These are phyloP conservation scores for Paramyrothecium roridum DNA, from an alignment of 2,329 filamentous ascomycete species.

Conservation along the genomic window DNA sequence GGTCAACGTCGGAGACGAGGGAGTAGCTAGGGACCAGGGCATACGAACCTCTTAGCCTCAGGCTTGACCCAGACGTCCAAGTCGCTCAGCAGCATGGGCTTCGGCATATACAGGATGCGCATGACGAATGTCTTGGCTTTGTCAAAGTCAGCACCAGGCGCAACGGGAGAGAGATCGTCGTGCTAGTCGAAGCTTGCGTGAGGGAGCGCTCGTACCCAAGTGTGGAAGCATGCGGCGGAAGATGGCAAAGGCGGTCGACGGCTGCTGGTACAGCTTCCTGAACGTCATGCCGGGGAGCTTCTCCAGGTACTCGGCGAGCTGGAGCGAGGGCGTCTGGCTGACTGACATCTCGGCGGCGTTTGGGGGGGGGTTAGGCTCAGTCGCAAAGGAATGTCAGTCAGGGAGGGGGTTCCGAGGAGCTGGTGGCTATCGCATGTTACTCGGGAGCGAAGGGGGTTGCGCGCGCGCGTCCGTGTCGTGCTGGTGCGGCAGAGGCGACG, in stretches of 20 bases:
- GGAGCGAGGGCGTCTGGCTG: slow-evolving; percentile 46
- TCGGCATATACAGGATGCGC: slow-evolving; percentile 87
- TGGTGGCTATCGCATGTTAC: not conserved
- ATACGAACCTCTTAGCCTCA: slow-evolving; percentile 38
- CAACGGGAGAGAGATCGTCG: not conserved
- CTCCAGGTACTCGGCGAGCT: slow-evolving; percentile 87
- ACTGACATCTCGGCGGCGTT: slow-evolving; percentile 39
- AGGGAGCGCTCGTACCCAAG: slow-evolving; percentile 57
- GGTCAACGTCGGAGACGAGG: slow-evolving; percentile 1
- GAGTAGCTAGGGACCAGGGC: not conserved
- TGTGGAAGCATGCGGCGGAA: slow-evolving; percentile 96
- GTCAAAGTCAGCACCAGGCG: not conserved
- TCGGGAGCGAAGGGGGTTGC: too few relatives aligned
- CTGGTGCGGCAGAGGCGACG: too few relatives aligned
- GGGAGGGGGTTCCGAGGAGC: slow-evolving; percentile 12
- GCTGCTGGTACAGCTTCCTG: slow-evolving; percentile 89
- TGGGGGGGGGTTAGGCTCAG: not conserved
- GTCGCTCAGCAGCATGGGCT: slow-evolving; percentile 73
- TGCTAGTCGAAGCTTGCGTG: not conserved
- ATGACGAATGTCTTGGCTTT: slow-evolving; percentile 93
- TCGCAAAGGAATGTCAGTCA: slow-evolving; percentile 14
- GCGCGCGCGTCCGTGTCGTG: too few relatives aligned
- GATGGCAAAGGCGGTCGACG: slow-evolving; percentile 90
- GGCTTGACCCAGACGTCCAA: slow-evolving; percentile 85
- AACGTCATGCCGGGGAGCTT: slow-evolving; percentile 86